Evolutionary conservation across 2,329 filamentous ascomycete species (phyloP).

Genomic region (Ophiognomonia clavigignenti-juglandacearum): DNA sequence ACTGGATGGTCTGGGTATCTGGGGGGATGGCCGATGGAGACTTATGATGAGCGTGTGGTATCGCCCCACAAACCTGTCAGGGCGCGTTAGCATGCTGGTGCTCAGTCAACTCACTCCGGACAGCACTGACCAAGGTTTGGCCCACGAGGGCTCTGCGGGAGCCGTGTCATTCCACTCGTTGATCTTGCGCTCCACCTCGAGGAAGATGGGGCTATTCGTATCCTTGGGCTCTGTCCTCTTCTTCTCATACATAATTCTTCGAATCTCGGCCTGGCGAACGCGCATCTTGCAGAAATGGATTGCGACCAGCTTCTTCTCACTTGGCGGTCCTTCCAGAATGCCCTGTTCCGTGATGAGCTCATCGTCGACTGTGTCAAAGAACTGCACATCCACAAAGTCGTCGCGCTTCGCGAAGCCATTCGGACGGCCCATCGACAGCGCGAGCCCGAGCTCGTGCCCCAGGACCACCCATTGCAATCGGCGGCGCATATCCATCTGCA

Average conservation of each 20-base stretch:
- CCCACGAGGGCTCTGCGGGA: slow-evolving; percentile 66
- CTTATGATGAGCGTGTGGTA: slow-evolving; percentile 88
- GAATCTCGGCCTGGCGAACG: slow-evolving; percentile 80
- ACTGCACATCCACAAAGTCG: slow-evolving; percentile 79
- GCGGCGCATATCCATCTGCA: slow-evolving; percentile 85
- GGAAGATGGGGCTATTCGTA: slow-evolving; percentile 84
- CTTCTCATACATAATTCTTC: slow-evolving; percentile 78
- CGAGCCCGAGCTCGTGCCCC: slow-evolving; percentile 83
- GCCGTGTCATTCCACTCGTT: slow-evolving; percentile 73
- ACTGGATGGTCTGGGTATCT: slow-evolving; percentile 78
- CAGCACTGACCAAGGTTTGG: slow-evolving; percentile 67
- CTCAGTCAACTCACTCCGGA: too few species aligned
- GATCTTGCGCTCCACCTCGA: slow-evolving; percentile 72
- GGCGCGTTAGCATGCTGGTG: slow-evolving; percentile 17
- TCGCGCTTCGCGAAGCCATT: slow-evolving; percentile 77
- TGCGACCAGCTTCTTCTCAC: slow-evolving; percentile 79
- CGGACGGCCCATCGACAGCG: slow-evolving; percentile 82
- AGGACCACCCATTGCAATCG: slow-evolving; percentile 83
- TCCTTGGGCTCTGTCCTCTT: slow-evolving; percentile 71
- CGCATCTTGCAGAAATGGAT: slow-evolving; percentile 95
- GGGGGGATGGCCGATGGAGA: slow-evolving; percentile 85
- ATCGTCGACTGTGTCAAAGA: slow-evolving; percentile 80
- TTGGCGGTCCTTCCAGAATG: slow-evolving; percentile 65
- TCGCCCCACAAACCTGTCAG: slow-evolving; percentile 56
- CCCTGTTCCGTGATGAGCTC: slow-evolving; percentile 74